Percentiles rank a stretch among this genome's conserved stretches.
Evolutionary conservation across 2,329 filamentous ascomycete species (phyloP).

Genomic region (Colletotrichum liriopes): DNA sequence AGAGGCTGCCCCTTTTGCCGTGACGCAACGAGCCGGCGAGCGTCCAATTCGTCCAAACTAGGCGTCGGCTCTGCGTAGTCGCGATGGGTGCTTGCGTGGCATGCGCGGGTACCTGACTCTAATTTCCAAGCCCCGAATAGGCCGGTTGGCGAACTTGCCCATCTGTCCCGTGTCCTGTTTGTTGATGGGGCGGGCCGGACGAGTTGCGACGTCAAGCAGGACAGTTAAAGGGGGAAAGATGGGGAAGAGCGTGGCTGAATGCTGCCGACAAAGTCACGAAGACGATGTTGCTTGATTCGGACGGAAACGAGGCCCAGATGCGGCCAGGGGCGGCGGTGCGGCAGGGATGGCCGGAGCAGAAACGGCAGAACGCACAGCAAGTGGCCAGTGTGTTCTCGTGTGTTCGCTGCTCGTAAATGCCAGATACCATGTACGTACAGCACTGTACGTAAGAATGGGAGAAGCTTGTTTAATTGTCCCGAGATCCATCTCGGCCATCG

Average conservation of each 20-base stretch:
- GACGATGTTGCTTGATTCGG: conserved; percentile 19
- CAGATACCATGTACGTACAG: neutral
- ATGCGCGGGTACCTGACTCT: conserved; percentile 37
- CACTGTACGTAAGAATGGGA: neutral
- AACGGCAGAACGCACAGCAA: neutral
- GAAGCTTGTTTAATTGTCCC: conserved; percentile 20
- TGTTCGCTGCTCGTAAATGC: conserved; percentile 3
- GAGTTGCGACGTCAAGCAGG: neutral
- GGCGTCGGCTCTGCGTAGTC: neutral
- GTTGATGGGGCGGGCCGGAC: neutral
- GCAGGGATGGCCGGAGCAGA: conserved; percentile 6
- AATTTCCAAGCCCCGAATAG: conserved; percentile 5
- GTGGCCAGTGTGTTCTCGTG: conserved; percentile 22
- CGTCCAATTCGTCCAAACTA: conserved; percentile 25
- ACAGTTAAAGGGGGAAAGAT: neutral
- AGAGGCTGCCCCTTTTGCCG: neutral
- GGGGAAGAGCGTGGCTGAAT: conserved; percentile 4
- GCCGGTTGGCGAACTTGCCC: neutral
- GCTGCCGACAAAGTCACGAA: conserved; percentile 8
- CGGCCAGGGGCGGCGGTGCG: conserved; percentile 4
- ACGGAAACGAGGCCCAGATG: conserved; percentile 21
- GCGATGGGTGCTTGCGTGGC: conserved; percentile 18
- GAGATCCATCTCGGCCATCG: conserved; percentile 15
- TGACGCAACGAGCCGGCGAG: conserved; percentile 3
- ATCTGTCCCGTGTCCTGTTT: conserved; percentile 2